Percentiles rank a stretch among this genome's conserved stretches.
phyloP scores from a whole-genome alignment of 768 basidiomycete species.

The Boletus vinaceobasis region DNA sequence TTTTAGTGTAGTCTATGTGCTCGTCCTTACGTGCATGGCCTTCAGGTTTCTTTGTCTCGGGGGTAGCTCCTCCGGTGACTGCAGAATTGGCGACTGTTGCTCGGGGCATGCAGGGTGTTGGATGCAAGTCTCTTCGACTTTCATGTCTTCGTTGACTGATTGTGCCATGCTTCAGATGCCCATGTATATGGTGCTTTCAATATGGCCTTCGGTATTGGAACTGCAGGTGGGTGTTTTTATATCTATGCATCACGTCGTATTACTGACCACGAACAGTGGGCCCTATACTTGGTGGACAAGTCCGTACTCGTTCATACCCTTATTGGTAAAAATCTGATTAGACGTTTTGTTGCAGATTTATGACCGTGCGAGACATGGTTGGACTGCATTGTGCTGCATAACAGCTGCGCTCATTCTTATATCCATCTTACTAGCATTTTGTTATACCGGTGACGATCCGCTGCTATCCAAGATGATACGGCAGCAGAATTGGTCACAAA shows the following conservation, averaged over 20 bases:
- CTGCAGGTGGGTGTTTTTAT: slow-evolving; percentile 43
- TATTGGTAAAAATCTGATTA: background rate
- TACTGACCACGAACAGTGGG: slow-evolving; percentile 46
- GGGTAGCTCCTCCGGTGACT: slow-evolving; percentile 57
- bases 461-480: slow-evolving; percentile 31
- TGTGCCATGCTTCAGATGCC: slow-evolving; percentile 44
- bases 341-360: slow-evolving; percentile 46
- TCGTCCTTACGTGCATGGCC: background rate
- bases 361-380: slow-evolving; percentile 51
- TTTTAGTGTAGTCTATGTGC: background rate
- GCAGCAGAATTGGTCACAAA: slow-evolving; percentile 12
- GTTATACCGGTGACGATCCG: slow-evolving; percentile 50
- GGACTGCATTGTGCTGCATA: slow-evolving; percentile 56
- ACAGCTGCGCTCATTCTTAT: slow-evolving; percentile 41
- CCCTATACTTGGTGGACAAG: slow-evolving; percentile 69
- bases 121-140: slow-evolving; percentile 46
- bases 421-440: slow-evolving; percentile 38
- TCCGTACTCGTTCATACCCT: slow-evolving; percentile 16
- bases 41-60: slow-evolving; percentile 60
- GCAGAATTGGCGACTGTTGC: slow-evolving; percentile 65
- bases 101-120: slow-evolving; percentile 55
- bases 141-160: background rate
- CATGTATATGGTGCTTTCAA: slow-evolving; percentile 77
- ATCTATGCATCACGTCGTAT: background rate
- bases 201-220: slow-evolving; percentile 63